Conservation (phyloP, 352 stramenopile species). For the Phytophthora aleatoria region DNA sequence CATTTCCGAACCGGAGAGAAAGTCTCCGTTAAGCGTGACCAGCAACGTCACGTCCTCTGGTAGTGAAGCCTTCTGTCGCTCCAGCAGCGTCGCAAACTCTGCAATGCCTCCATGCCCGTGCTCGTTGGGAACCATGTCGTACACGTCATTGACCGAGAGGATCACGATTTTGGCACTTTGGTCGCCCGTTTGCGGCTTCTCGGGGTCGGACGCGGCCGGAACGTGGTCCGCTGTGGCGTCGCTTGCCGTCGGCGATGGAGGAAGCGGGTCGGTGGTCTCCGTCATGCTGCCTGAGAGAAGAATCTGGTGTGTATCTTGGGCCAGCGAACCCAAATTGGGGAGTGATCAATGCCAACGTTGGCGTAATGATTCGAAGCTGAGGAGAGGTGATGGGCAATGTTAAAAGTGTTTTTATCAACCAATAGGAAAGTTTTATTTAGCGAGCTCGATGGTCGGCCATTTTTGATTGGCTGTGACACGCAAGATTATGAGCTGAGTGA, state of each 20-base stretch:
- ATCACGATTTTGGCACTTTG: slow-evolving; percentile 52
- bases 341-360: slow-evolving; percentile 16
- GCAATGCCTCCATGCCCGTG: slow-evolving; percentile 63
- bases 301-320: background rate
- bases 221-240: slow-evolving; percentile 7
- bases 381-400: background rate
- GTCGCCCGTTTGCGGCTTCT: slow-evolving; percentile 26
- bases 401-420: slow-evolving; percentile 5
- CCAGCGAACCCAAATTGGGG: slow-evolving; percentile 2
- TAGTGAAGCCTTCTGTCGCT: slow-evolving; percentile 47
- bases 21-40: slow-evolving; percentile 81
- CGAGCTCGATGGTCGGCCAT: background rate
- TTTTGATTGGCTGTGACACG: slow-evolving; percentile 11
- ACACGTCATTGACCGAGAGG: slow-evolving; percentile 78
- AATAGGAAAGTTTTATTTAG: slow-evolving; percentile 4
- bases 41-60: slow-evolving; percentile 57
- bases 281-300: slow-evolving; percentile 14
- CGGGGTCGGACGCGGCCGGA: background rate
- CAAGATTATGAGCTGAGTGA: slow-evolving; percentile 9
- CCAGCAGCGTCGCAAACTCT: slow-evolving; percentile 67
- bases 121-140: slow-evolving; percentile 72
- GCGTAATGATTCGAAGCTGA: slow-evolving; percentile 7
- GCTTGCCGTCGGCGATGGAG: slow-evolving; percentile 10
- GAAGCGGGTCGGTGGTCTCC: slow-evolving; percentile 24
- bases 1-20: slow-evolving; percentile 73